Conservation (phyloP, 1,284 basidiomycete species). For the Salmacisia buchloeana region DNA sequence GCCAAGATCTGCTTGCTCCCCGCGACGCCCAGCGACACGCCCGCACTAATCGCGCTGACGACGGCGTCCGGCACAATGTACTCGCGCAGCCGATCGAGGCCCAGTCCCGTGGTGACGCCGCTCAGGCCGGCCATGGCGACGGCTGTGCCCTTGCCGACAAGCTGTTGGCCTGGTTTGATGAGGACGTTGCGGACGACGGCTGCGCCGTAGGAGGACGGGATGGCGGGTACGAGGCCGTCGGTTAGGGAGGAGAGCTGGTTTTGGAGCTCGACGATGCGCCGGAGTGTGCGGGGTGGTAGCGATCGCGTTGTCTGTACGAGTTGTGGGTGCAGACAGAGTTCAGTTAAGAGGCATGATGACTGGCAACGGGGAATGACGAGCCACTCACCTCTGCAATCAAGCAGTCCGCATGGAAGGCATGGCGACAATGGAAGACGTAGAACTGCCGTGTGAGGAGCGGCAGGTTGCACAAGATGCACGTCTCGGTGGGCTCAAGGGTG, state of each 20-base stretch:
- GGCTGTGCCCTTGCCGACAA: constrained; percentile 10
- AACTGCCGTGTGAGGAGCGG: constrained; percentile 80
- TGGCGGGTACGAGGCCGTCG: constrained; percentile 14
- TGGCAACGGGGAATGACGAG: neutral
- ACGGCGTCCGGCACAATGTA: constrained; percentile 43
- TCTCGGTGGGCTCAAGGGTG: constrained; percentile 79
- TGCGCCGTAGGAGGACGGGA: constrained; percentile 17
- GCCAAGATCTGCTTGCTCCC: constrained; percentile 34
- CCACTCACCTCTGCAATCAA: constrained; percentile 39
- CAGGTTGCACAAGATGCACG: constrained; percentile 73
- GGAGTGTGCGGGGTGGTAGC: constrained; percentile 36
- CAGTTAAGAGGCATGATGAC: neutral
- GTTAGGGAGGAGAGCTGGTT: constrained; percentile 21
- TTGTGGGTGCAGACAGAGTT: neutral
- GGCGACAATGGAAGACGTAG: constrained; percentile 97
- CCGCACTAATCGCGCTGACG: constrained; percentile 41
- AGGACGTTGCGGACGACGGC: constrained; percentile 7
- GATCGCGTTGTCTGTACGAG: constrained; percentile 25
- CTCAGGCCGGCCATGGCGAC: constrained; percentile 3
- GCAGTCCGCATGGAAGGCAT: constrained; percentile 60
- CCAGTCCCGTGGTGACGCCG: constrained; percentile 10
- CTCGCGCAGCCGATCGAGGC: constrained; percentile 42
- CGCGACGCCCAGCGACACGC: constrained; percentile 39
- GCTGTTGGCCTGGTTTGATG: constrained; percentile 5
- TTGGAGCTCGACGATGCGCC: constrained; percentile 43